Conservation (phyloP, 1,284 basidiomycete species). For the Malassezia dermatis region DNA sequence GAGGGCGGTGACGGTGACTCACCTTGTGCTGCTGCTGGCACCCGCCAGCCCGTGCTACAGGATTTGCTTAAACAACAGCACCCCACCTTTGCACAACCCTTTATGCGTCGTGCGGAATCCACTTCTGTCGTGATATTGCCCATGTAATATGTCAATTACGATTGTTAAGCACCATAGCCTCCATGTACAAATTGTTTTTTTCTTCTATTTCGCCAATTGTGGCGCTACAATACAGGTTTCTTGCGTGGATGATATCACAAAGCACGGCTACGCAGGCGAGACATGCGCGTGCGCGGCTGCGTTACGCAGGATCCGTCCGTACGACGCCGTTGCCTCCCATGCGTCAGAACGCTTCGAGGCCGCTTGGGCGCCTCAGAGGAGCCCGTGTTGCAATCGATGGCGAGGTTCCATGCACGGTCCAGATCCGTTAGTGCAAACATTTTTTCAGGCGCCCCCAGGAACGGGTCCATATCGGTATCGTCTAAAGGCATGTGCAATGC, state of each 20-base stretch:
- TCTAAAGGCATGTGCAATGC: neutral
- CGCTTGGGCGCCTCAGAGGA: neutral
- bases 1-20: constrained; percentile 32
- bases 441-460: constrained; percentile 2
- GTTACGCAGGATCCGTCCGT: neutral
- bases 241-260: neutral
- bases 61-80: neutral
- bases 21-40: constrained; percentile 30
- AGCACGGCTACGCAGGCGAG: constrained; percentile 13
- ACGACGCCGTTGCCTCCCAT: neutral
- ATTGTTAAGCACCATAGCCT: neutral
- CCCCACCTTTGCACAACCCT: neutral
- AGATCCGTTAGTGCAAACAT: constrained; percentile 16
- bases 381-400: neutral
- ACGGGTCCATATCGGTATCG: constrained; percentile 3
- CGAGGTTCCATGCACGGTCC: constrained; percentile 13
- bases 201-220: neutral
- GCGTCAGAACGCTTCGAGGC: neutral
- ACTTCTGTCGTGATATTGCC: neutral
- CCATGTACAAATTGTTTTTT: neutral
- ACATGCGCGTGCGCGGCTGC: constrained; percentile 3
- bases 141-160: neutral
- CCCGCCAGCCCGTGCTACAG: constrained; percentile 8
- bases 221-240: constrained; percentile 15
- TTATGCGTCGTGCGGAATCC: constrained; percentile 12